Conservation (phyloP, 192 early-diverging fungal genomes). For the Thamnidium elegans region DNA sequence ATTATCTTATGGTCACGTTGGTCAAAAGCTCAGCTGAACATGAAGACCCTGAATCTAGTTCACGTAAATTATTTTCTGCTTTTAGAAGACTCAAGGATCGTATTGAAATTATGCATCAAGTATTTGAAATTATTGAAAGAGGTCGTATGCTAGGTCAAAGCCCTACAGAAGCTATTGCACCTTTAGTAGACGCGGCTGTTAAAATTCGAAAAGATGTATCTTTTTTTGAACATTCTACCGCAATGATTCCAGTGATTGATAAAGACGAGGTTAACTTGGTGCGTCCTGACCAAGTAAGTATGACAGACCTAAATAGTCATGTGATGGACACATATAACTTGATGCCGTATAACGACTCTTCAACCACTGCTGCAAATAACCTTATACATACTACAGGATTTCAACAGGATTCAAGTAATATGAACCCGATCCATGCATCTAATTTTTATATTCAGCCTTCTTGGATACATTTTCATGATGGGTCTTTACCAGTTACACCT, state of each 20-base stretch:
- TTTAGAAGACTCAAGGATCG: not conserved
- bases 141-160: not conserved
- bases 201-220: too few species aligned
- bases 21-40: not conserved
- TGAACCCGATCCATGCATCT: not conserved
- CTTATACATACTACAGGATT: too few species aligned
- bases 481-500: slow-evolving; percentile 1
- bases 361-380: too few species aligned
- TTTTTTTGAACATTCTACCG: too few species aligned
- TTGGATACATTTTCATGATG: not conserved
- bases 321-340: too few species aligned
- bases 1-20: not conserved
- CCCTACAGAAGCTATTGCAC: not conserved
- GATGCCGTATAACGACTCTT: too few species aligned
- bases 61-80: slow-evolving; percentile 8
- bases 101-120: slow-evolving; percentile 3
- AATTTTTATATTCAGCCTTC: slow-evolving; percentile 4
- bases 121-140: not conserved
- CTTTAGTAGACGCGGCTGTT: not conserved
- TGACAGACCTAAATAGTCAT: too few species aligned
- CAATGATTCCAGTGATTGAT: too few species aligned
- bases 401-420: too few species aligned
- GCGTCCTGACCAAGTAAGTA: too few species aligned
- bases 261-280: too few species aligned
- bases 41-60: not conserved